Evolutionary conservation across 306 rosid species (phyloP).

Genomic region (Medicago ruthenica): DNA sequence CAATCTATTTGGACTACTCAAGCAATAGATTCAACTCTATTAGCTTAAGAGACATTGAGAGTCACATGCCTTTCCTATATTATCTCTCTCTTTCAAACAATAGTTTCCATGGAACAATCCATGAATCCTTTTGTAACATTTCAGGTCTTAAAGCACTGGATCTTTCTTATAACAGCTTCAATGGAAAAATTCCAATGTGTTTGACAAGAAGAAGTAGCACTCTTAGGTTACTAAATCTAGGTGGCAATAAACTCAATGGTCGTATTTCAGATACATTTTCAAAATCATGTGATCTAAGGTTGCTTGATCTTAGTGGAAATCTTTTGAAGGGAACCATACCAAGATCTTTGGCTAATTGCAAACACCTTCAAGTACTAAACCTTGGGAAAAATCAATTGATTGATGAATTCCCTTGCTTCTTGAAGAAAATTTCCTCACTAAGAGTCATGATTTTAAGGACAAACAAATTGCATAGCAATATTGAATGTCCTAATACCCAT

Average conservation of each 20-base stretch:
- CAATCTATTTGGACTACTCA: conserved; percentile 45
- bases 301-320: conserved; percentile 48
- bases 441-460: conserved; percentile 38
- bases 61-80: neutral
- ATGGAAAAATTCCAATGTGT: conserved; percentile 44
- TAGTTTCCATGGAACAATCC: conserved; percentile 28
- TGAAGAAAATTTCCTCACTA: conserved; percentile 21
- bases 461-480: conserved; percentile 8
- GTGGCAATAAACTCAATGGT: conserved; percentile 37
- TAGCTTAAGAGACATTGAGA: conserved; percentile 32
- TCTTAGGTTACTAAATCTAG: conserved; percentile 32
- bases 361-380: conserved; percentile 33
- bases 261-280: conserved; percentile 25
- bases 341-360: conserved; percentile 40
- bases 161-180: conserved; percentile 43
- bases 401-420: conserved; percentile 42
- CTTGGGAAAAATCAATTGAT: conserved; percentile 34
- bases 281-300: conserved; percentile 30
- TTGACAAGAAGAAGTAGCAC: neutral
- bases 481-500: conserved; percentile 30
- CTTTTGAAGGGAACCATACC: conserved; percentile 36
- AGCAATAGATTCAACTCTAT: conserved; percentile 43
- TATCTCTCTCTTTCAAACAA: conserved; percentile 39
- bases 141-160: conserved; percentile 37
- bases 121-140: conserved; percentile 40